These are phyloP conservation scores for Lablab purpureus DNA, from an alignment of 306 rosid genomes.

Conservation along the genomic window DNA sequence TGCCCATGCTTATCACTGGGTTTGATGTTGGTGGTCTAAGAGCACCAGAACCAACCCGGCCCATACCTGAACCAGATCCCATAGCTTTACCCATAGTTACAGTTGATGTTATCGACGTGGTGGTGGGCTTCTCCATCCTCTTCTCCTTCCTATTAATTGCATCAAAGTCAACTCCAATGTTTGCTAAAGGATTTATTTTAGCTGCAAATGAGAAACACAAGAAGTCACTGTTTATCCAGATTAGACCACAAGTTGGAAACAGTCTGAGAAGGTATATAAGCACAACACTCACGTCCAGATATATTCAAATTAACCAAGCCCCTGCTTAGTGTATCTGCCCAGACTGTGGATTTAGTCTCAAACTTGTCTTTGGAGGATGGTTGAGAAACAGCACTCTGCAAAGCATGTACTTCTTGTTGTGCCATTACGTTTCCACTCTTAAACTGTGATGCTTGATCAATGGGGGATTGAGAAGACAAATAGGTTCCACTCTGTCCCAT, in stretches of 20 bases:
- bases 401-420: constrained; percentile 53
- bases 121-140: constrained; percentile 86
- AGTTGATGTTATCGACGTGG: constrained; percentile 61
- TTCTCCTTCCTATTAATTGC: constrained; percentile 84
- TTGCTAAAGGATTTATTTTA: constrained; percentile 77
- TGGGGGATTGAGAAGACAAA: constrained; percentile 50
- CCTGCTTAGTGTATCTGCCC: constrained; percentile 88
- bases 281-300: constrained; percentile 76
- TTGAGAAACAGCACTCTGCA: constrained; percentile 50
- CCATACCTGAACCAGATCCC: constrained; percentile 97
- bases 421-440: constrained; percentile 55
- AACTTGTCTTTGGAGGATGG: constrained; percentile 73
- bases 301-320: constrained; percentile 90
- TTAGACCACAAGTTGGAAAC: not conserved
- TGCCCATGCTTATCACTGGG: constrained; percentile 51
- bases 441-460: constrained; percentile 53
- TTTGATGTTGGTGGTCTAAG: constrained; percentile 63
- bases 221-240: constrained; percentile 17
- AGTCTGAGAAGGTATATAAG: constrained; percentile 25
- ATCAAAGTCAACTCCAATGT: constrained; percentile 90
- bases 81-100: constrained; percentile 89
- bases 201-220: constrained; percentile 62
- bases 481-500: constrained; percentile 59
- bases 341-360: constrained; percentile 86
- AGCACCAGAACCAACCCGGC: constrained; percentile 70